phyloP scores from a whole-genome alignment of 257 asterid species.

The Paraleonurus japonicus region DNA sequence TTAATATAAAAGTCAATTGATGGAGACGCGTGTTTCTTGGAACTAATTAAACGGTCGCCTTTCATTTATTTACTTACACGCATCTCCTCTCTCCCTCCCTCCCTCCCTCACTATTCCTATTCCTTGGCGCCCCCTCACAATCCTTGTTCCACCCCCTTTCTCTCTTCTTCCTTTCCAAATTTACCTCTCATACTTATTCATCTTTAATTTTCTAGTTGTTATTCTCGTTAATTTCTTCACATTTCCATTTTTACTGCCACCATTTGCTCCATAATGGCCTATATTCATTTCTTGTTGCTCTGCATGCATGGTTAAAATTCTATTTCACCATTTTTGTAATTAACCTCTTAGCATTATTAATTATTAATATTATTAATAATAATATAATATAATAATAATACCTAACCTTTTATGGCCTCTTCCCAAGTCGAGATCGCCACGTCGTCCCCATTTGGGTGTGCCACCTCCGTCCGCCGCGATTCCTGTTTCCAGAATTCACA shows the following conservation, averaged over 20 bases:
- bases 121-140: not conserved
- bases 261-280: not conserved
- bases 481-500: conserved; percentile 23
- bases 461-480: conserved; percentile 18
- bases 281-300: not conserved
- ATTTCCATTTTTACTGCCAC: not conserved
- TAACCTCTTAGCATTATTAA: no score
- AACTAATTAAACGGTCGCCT: conserved; percentile 22
- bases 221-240: not conserved
- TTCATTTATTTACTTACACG: conserved; percentile 19
- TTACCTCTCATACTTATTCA: not conserved
- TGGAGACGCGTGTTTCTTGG: conserved; percentile 30
- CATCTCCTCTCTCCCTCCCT: not conserved
- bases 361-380: not conserved
- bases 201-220: not conserved
- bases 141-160: not conserved
- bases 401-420: conserved; percentile 41
- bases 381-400: no score
- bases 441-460: conserved; percentile 31
- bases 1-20: not conserved
- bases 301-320: not conserved
- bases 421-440: conserved; percentile 43
- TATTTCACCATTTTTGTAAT: not conserved
- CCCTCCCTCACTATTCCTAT: no score
- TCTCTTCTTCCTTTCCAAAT: not conserved